These are phyloP conservation scores for Sporothrix mexicana DNA, from an alignment of 2,329 filamentous ascomycete genomes.

Conservation along the genomic window DNA sequence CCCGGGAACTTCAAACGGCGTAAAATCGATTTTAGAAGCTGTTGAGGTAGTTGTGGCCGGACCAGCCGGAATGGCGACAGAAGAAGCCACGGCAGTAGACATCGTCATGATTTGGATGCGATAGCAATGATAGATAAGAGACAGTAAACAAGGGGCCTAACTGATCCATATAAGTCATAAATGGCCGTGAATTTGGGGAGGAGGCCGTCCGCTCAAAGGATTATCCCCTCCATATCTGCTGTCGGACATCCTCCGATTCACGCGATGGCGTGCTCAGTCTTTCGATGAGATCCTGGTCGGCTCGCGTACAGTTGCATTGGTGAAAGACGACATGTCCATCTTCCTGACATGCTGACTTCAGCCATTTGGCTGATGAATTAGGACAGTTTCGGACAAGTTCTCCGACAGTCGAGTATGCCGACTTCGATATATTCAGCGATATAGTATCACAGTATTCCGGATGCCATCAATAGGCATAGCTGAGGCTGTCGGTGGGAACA, in stretches of 20 bases:
- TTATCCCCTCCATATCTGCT: background rate
- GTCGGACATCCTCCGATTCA: background rate
- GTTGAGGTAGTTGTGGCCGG: background rate
- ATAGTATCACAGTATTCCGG: too few relatives aligned
- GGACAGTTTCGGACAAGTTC: too few relatives aligned
- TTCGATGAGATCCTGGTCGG: background rate
- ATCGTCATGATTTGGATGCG: too few relatives aligned
- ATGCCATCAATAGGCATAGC: too few relatives aligned
- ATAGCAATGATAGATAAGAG: too few relatives aligned
- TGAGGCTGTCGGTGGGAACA: too few relatives aligned
- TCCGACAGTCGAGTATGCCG: too few relatives aligned
- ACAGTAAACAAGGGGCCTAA: too few relatives aligned
- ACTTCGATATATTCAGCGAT: too few relatives aligned
- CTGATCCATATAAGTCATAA: too few relatives aligned
- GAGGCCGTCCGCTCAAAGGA: background rate
- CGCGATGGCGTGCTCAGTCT: background rate
- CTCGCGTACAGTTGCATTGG: background rate
- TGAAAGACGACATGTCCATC: background rate
- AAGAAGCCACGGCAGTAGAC: background rate
- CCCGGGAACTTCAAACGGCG: background rate
- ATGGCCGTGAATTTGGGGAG: too few relatives aligned
- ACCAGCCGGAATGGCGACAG: background rate
- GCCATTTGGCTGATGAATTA: too few relatives aligned
- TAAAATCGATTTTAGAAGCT: constrained; percentile 3
- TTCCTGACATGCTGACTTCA: background rate